Evolutionary conservation across 2,329 filamentous ascomycete genomes (phyloP).

Genomic region (Trichothecium roseum): DNA sequence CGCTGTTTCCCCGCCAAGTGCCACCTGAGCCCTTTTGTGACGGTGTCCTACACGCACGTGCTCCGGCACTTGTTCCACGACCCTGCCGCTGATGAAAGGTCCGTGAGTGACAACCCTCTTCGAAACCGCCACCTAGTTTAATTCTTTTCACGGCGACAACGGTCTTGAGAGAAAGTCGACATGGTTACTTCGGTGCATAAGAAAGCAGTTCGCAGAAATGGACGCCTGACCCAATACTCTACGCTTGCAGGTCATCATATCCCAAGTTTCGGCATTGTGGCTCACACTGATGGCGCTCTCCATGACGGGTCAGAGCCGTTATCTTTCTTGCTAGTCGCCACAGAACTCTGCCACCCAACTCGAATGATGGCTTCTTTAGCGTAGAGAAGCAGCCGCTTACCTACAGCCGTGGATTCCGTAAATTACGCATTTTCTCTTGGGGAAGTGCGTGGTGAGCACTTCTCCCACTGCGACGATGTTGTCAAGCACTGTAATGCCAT

Average conservation of each 20-base stretch:
- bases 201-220: constrained; percentile 78
- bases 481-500: constrained; percentile 67
- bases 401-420: constrained; percentile 65
- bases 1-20: constrained; percentile 52
- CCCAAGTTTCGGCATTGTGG: constrained; percentile 70
- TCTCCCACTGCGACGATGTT: constrained; percentile 68
- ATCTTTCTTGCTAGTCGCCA: constrained; percentile 96
- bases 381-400: constrained; percentile 64
- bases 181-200: constrained; percentile 68
- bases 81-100: constrained; percentile 48
- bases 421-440: constrained; percentile 83
- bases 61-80: constrained; percentile 48
- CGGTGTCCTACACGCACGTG: constrained; percentile 60
- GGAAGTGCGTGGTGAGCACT: constrained; percentile 62
- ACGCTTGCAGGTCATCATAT: constrained; percentile 82
- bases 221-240: constrained; percentile 90
- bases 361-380: constrained; percentile 74
- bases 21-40: constrained; percentile 50
- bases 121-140: constrained; percentile 56
- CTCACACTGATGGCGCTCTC: too few relatives aligned
- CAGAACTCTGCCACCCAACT: constrained; percentile 89
- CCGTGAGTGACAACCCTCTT: constrained; percentile 49
- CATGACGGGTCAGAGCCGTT: too few relatives aligned
- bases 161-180: constrained; percentile 56
- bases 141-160: constrained; percentile 52